Percentiles rank a stretch among this genome's conserved stretches.
Conservation (phyloP, 139 green algal species). For the Micractinium conductrix region DNA sequence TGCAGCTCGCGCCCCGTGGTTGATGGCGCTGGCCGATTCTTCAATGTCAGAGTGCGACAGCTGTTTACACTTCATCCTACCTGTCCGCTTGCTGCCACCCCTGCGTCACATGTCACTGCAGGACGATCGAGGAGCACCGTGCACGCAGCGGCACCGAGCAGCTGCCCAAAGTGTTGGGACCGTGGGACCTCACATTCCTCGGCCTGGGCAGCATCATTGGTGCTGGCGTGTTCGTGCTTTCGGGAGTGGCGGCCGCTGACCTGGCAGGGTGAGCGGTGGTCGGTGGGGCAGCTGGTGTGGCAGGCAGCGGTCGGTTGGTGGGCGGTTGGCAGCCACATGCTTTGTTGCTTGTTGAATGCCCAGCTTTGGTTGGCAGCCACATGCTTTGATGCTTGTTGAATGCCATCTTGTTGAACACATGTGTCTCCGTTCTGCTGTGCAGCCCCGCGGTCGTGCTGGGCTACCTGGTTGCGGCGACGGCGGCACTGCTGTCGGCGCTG, state of each 20-base stretch:
- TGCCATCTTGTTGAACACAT: neutral
- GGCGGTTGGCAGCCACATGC: neutral
- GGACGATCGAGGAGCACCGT: conserved; percentile 23
- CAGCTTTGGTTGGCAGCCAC: neutral
- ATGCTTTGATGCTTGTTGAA: neutral
- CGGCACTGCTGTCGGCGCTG: conserved; percentile 82
- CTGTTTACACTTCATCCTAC: neutral
- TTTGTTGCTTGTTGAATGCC: neutral
- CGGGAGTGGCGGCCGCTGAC: conserved; percentile 74
- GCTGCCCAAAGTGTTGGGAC: conserved; percentile 25
- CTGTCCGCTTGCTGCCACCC: neutral
- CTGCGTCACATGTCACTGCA: neutral
- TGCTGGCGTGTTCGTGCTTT: conserved; percentile 92
- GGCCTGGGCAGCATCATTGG: conserved; percentile 88
- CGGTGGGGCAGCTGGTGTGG: neutral
- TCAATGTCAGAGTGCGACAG: too few species aligned
- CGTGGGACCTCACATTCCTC: conserved; percentile 62
- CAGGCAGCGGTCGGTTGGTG: too few species aligned
- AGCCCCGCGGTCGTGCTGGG: conserved; percentile 67
- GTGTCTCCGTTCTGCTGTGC: neutral
- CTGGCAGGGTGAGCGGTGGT: conserved; percentile 54
- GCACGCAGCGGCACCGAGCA: conserved; percentile 3
- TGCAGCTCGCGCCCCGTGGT: too few species aligned
- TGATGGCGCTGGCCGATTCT: too few species aligned
- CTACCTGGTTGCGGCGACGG: conserved; percentile 65